Conservation (phyloP, 805 yeast species). For the Gaillardinia entomophila region DNA sequence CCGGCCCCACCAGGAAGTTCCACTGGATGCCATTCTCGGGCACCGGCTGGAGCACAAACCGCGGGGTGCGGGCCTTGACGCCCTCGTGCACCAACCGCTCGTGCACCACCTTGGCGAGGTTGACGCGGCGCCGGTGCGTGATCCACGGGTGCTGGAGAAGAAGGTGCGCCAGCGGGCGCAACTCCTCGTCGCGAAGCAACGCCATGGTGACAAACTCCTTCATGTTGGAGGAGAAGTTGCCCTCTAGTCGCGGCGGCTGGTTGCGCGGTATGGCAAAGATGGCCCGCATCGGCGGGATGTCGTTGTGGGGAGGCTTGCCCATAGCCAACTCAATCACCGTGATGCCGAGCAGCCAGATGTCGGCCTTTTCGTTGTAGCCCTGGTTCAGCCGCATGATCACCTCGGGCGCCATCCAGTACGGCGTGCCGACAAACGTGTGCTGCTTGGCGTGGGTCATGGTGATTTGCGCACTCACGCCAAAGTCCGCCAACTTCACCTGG, state of each 20-base stretch:
- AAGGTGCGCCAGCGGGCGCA: conserved; percentile 56
- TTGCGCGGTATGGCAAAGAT: conserved; percentile 62
- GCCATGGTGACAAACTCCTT: conserved; percentile 65
- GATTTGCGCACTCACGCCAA: conserved; percentile 88
- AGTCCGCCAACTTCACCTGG: conserved; percentile 77
- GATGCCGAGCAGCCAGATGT: conserved; percentile 94
- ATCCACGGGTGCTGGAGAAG: conserved; percentile 54
- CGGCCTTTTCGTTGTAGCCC: conserved; percentile 83
- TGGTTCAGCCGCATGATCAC: conserved; percentile 49
- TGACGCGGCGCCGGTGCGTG: conserved; percentile 27
- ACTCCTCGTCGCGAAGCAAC: conserved; percentile 56
- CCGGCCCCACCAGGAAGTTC: conserved; percentile 14
- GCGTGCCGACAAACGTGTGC: conserved; percentile 89
- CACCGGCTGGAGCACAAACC: conserved; percentile 5
- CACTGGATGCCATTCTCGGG: not conserved
- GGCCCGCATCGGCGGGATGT: conserved; percentile 71
- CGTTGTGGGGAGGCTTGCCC: conserved; percentile 77
- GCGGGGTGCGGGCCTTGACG: conserved; percentile 26
- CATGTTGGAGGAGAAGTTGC: conserved; percentile 45
- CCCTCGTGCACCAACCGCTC: conserved; percentile 28
- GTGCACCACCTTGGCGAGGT: conserved; percentile 31
- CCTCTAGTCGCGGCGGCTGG: conserved; percentile 55
- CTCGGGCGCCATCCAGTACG: conserved; percentile 99
- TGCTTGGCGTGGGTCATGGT: conserved; percentile 46
- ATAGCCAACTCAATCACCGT: conserved; percentile 80